Evolutionary conservation across 2,329 filamentous ascomycete genomes (phyloP).

Genomic region (Diaporthe longicolla): DNA sequence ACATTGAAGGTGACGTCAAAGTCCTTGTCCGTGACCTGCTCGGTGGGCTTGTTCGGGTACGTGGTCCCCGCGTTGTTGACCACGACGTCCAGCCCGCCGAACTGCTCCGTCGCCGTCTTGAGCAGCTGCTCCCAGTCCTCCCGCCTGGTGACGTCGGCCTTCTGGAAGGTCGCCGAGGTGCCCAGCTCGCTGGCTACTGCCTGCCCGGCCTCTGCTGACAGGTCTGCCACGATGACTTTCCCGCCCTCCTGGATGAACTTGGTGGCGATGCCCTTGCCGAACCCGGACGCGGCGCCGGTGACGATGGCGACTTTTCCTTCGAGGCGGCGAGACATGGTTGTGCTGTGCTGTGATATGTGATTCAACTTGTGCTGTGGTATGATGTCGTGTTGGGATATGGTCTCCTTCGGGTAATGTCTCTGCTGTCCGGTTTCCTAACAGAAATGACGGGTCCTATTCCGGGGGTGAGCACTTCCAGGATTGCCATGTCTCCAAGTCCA

Average conservation of each 20-base stretch:
- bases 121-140: constrained; percentile 68
- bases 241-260: constrained; percentile 46
- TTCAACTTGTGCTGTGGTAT: background rate
- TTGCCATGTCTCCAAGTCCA: background rate
- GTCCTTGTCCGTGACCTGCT: constrained; percentile 74
- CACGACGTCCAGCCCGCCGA: constrained; percentile 68
- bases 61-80: constrained; percentile 74
- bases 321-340: constrained; percentile 53
- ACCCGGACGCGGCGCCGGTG: constrained; percentile 68
- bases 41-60: constrained; percentile 74
- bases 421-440: background rate
- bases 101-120: constrained; percentile 59
- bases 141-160: constrained; percentile 65
- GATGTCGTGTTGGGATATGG: background rate
- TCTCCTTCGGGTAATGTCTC: background rate
- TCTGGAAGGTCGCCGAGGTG: constrained; percentile 54
- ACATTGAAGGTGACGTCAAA: constrained; percentile 77
- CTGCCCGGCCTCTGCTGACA: constrained; percentile 62
- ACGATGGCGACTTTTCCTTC: constrained; percentile 70
- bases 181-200: constrained; percentile 60
- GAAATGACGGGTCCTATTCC: background rate
- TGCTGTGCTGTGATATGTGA: background rate
- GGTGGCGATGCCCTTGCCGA: constrained; percentile 69
- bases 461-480: background rate
- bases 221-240: constrained; percentile 57